Evolutionary conservation across 805 yeast genomes (phyloP).

Genomic region (Suhomyces sp.): DNA sequence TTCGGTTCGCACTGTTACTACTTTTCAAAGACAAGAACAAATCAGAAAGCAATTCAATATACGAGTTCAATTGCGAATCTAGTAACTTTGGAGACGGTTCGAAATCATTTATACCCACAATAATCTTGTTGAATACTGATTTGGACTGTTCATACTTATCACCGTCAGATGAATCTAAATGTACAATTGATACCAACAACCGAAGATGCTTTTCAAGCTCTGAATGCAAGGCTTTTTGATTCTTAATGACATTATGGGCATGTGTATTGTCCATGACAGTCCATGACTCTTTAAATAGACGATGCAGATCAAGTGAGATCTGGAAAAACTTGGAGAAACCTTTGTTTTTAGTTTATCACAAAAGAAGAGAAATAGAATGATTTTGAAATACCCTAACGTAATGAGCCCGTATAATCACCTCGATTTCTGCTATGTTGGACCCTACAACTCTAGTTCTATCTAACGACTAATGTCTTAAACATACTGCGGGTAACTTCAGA

Average conservation of each 20-base stretch:
- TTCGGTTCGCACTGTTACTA: not conserved
- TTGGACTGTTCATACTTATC: conserved; percentile 11
- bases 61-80: conserved; percentile 37
- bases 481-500: not conserved
- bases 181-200: not conserved
- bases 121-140: conserved; percentile 11
- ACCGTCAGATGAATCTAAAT: not conserved
- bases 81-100: conserved; percentile 54
- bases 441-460: not conserved
- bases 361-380: not conserved
- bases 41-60: conserved; percentile 27
- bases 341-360: not conserved
- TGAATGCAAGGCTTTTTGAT: conserved; percentile 15
- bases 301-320: not conserved
- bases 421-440: not conserved
- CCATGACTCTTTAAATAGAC: not conserved
- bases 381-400: no score
- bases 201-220: conserved; percentile 7
- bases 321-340: not conserved
- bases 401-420: not conserved
- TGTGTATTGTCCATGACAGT: conserved; percentile 7
- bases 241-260: conserved; percentile 11
- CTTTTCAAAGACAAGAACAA: conserved; percentile 18
- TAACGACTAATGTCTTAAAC: not conserved
- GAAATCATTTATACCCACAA: conserved; percentile 43